These are phyloP conservation scores for Xylariaceae sp. DNA, from an alignment of 2,329 filamentous ascomycete species.

Conservation along the genomic window DNA sequence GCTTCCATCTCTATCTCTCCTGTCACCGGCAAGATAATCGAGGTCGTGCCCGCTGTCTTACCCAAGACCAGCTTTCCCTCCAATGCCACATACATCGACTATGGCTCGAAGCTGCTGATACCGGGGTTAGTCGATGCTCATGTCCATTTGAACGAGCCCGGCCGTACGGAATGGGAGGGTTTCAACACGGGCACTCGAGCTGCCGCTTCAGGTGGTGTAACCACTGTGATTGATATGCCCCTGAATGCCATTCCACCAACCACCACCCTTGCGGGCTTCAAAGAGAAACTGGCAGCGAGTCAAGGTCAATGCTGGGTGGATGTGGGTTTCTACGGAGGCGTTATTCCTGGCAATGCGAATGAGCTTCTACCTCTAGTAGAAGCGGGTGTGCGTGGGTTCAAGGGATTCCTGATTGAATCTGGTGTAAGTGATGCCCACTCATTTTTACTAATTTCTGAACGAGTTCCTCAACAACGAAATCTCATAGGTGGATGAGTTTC, in stretches of 20 bases:
- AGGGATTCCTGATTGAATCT: slow-evolving; percentile 94
- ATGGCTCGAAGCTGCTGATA: slow-evolving; percentile 77
- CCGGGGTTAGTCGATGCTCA: slow-evolving; percentile 94
- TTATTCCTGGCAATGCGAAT: slow-evolving; percentile 80
- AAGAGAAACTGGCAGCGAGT: slow-evolving; percentile 80
- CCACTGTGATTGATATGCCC: slow-evolving; percentile 96
- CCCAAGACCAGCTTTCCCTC: slow-evolving; percentile 68
- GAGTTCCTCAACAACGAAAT: slow-evolving; percentile 13
- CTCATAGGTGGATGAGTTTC: slow-evolving; percentile 83
- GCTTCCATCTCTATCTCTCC: slow-evolving; percentile 79
- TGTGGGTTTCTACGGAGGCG: slow-evolving; percentile 95
- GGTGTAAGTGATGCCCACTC: slow-evolving; percentile 57
- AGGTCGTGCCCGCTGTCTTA: slow-evolving; percentile 68
- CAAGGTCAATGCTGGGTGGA: slow-evolving; percentile 93
- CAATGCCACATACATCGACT: slow-evolving; percentile 70
- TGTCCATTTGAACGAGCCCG: slow-evolving; percentile 95
- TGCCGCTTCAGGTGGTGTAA: slow-evolving; percentile 91
- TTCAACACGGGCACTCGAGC: slow-evolving; percentile 93
- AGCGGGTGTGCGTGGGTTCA: slow-evolving; percentile 88
- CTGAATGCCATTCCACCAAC: slow-evolving; percentile 95
- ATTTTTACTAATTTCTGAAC: slow-evolving; percentile 15
- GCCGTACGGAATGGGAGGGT: slow-evolving; percentile 95
- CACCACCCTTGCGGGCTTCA: slow-evolving; percentile 75
- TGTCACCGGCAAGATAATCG: slow-evolving; percentile 75
- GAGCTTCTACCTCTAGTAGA: slow-evolving; percentile 77